These are phyloP conservation scores for Ophiosphaerella narmari DNA, from an alignment of 2,329 filamentous ascomycete species.

Conservation along the genomic window DNA sequence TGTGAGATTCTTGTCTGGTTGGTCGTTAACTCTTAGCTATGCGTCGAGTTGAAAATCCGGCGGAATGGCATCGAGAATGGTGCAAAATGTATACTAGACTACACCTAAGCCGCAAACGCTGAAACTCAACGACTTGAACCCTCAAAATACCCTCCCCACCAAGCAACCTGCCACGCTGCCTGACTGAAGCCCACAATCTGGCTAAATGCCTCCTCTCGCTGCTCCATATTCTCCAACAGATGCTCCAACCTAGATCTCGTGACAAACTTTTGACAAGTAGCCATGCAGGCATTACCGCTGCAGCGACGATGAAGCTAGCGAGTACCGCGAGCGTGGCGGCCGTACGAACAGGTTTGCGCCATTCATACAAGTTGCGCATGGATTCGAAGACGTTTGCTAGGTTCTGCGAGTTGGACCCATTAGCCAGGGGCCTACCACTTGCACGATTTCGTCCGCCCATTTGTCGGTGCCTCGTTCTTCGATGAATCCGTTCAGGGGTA, in stretches of 20 bases:
- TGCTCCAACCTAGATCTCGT: constrained; percentile 12
- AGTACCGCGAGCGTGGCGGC: constrained; percentile 29
- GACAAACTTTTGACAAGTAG: constrained; percentile 34
- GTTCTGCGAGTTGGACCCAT: constrained; percentile 45
- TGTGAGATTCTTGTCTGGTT: too few relatives aligned
- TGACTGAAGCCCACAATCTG: constrained; percentile 39
- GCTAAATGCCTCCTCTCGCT: constrained; percentile 35
- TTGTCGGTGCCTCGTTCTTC: constrained; percentile 43
- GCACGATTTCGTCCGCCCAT: constrained; percentile 40
- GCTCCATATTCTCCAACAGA: constrained; percentile 24
- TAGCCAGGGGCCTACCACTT: constrained; percentile 37
- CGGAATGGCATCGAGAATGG: too few relatives aligned
- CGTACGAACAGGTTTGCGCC: constrained; percentile 38
- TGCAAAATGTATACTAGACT: too few relatives aligned
- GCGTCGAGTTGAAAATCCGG: too few relatives aligned
- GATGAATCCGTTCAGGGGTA: constrained; percentile 43
- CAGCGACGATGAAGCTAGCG: constrained; percentile 20
- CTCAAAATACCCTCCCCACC: constrained; percentile 13
- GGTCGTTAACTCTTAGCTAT: too few relatives aligned
- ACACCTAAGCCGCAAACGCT: too few relatives aligned
- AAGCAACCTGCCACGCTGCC: constrained; percentile 35
- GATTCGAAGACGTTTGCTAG: constrained; percentile 43
- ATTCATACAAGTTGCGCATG: constrained; percentile 47
- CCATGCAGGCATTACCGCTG: constrained; percentile 27
- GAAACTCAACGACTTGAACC: too few relatives aligned